Percentiles rank a stretch among this genome's conserved stretches.
Conservation (phyloP, 176 grass and related monocot genomes). For the Alopecurus myosuroides region DNA sequence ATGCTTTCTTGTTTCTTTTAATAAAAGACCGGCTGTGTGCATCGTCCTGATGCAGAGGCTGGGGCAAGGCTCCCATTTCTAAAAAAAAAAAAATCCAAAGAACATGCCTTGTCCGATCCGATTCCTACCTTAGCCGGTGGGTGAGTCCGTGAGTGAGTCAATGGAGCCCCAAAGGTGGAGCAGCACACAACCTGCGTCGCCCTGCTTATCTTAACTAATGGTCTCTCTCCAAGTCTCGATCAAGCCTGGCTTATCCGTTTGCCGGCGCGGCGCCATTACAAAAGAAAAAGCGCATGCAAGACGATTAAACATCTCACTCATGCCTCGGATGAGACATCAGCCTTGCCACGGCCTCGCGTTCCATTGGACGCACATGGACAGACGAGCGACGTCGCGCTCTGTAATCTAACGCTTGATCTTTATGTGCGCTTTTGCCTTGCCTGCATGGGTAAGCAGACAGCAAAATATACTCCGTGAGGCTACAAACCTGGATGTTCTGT, state of each 20-base stretch:
- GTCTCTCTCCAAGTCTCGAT: background rate
- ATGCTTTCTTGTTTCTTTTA: no score
- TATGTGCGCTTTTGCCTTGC: background rate
- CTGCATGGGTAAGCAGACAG: background rate
- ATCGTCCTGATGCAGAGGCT: no score
- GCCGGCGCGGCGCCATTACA: no score
- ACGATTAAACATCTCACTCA: background rate
- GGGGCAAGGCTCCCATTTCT: no score
- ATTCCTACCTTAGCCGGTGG: background rate
- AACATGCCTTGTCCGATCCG: background rate
- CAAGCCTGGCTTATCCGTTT: background rate
- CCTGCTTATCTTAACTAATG: background rate
- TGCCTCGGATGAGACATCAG: background rate
- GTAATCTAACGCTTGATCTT: background rate
- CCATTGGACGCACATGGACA: slow-evolving; percentile 27
- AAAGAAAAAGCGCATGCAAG: background rate
- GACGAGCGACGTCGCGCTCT: background rate
- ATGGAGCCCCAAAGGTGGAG: slow-evolving; percentile 16
- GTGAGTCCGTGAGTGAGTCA: background rate
- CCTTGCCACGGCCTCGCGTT: background rate
- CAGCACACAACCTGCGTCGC: background rate
- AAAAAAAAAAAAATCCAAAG: no score
- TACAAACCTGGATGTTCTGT: no score
- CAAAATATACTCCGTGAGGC: no score
- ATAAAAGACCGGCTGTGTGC: no score